These are phyloP conservation scores for Davidsoniella neocaledoniae DNA, from an alignment of 2,329 filamentous ascomycete genomes.

Conservation along the genomic window DNA sequence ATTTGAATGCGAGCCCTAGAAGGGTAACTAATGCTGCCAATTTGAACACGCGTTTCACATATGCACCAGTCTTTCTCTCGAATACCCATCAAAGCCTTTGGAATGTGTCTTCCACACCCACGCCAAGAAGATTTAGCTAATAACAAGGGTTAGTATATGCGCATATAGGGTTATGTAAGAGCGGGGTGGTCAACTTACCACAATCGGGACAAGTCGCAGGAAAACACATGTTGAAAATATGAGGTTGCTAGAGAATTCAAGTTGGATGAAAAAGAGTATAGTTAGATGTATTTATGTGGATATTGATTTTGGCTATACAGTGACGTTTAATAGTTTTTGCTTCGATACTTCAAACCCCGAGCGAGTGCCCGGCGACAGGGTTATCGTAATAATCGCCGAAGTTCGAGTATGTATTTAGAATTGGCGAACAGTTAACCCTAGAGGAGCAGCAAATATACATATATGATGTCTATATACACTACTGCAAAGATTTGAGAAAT, in stretches of 20 bases:
- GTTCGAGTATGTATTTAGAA: background rate
- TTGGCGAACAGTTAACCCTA: background rate
- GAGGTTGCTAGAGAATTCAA: too few relatives aligned
- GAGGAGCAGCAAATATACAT: background rate
- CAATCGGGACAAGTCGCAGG: constrained; percentile 15
- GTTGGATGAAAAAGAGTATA: too few relatives aligned
- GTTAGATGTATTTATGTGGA: too few relatives aligned
- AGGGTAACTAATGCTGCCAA: constrained; percentile 29
- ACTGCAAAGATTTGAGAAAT: constrained; percentile 25
- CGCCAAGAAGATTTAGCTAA: constrained; percentile 33
- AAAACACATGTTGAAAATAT: constrained; percentile 16
- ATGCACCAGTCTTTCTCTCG: constrained; percentile 31
- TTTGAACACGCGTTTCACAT: constrained; percentile 27
- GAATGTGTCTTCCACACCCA: constrained; percentile 32
- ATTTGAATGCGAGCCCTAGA: constrained; percentile 25
- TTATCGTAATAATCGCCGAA: too few relatives aligned
- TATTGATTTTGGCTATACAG: too few relatives aligned
- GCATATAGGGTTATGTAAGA: too few relatives aligned
- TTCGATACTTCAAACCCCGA: too few relatives aligned
- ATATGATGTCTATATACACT: background rate
- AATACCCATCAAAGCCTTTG: constrained; percentile 23
- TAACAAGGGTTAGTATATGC: background rate
- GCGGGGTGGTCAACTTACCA: constrained; percentile 10
- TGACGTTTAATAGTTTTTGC: too few relatives aligned
- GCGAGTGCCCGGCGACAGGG: too few relatives aligned